Base-by-base conservation (phyloP, 306 rosid genomes). In the Sindora glabra region DNA sequence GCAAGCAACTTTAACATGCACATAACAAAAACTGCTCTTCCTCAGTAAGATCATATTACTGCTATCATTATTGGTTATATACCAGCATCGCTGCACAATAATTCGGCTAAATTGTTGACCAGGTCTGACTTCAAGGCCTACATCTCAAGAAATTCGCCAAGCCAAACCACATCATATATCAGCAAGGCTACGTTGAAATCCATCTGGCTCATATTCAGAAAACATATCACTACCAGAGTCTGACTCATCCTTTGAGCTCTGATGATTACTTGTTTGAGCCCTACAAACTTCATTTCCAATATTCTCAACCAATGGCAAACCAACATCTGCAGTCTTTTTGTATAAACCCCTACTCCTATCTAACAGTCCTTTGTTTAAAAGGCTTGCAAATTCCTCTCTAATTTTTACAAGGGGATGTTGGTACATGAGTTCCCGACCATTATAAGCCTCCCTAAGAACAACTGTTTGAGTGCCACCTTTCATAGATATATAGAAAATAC, bases 401-500 rank as follows among this genome's bases (percentile, higher is more conserved):
- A 91, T 54, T 48, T 71, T 68, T 5, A 78, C 81, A 11, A 73
- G 77, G 39, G 95, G 95, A 44, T 87, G 86, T 42, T 79, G 83
- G 65, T 70, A 77, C 73, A 74, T 10, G 21, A 83, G 95, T 62
- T 76, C 64, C 45, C 39, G 51, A 24, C 59, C 74, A n/a, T 81
- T 76, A 56, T 85, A 88, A 11, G 87, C 86, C 77, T 85, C 95
- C 53, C 86, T 83, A 1, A 91, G 84, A 70, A 91, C 77, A 37
- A 85, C 80, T 26, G 96, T 91, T 58, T 91, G 95, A 14, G 89
- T 85, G 72, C 78, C 79, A 45, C 70, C 67, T 76, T 85, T 91
- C 61, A 24, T 88, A 18, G 96, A 88, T 68, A 91, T 79, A 67
- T 91, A 91, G 71, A 91, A 91, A 25, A 85, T 75, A 18, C 88